A percentile compares a stretch with the other conserved stretches of the same genome.
phyloP scores from a whole-genome alignment of 176 grass and related monocot genomes.

The Paspalum vaginatum region DNA sequence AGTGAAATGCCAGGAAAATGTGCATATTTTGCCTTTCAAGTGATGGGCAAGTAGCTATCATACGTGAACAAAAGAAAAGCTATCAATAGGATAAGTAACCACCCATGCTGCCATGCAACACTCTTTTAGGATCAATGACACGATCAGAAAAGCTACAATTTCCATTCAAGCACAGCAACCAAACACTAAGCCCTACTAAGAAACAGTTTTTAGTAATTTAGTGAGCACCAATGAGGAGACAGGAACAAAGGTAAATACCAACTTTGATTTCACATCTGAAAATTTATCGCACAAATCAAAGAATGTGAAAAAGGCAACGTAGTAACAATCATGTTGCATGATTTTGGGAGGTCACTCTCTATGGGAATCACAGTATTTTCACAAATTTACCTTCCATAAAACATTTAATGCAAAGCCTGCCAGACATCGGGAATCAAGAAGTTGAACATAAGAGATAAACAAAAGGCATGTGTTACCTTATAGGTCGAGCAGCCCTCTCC shows the following conservation, averaged over 20 bases:
- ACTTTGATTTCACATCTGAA: constrained; percentile 2
- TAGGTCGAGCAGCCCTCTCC: constrained; percentile 85
- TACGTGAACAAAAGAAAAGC: background rate
- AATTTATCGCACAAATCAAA: constrained; percentile 9
- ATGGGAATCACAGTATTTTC: background rate
- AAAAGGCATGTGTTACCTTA: constrained; percentile 52
- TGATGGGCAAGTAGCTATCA: background rate
- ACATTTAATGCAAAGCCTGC: background rate
- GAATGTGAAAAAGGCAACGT: background rate
- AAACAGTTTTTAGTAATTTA: constrained; percentile 1
- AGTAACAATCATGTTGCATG: background rate
- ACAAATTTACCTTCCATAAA: background rate
- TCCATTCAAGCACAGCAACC: background rate
- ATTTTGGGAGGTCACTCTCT: background rate
- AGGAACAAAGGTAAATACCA: background rate
- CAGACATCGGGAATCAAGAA: background rate
- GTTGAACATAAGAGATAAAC: background rate
- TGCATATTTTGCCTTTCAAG: background rate
- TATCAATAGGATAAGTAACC: background rate
- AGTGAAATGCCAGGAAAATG: background rate
- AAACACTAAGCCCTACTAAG: constrained; percentile 8
- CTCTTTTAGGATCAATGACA: background rate
- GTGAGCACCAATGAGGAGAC: constrained; percentile 8
- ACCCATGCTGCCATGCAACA: background rate
- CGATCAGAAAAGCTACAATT: background rate